Evolutionary conservation across 805 yeast species (phyloP).

Genomic region (Saccharomycopsis microspora): DNA sequence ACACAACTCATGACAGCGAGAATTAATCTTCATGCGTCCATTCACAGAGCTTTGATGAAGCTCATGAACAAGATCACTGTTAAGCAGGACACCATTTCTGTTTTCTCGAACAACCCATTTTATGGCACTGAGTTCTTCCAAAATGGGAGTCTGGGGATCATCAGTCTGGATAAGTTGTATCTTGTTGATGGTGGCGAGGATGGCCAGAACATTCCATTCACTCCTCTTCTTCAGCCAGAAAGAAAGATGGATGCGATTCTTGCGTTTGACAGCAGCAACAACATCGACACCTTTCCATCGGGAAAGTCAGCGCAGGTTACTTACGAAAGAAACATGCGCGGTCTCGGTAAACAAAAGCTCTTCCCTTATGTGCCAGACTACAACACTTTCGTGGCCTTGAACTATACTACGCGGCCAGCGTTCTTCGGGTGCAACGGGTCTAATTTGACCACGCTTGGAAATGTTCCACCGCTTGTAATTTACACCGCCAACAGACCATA

Average conservation of each 20-base stretch:
- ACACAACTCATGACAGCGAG: not conserved
- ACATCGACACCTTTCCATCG: slow-evolving; percentile 21
- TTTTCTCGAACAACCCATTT: slow-evolving; percentile 29
- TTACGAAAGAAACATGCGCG: slow-evolving; percentile 14
- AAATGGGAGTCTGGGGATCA: not conserved
- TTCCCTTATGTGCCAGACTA: slow-evolving; percentile 70
- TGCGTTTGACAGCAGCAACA: slow-evolving; percentile 38
- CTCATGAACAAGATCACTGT: slow-evolving; percentile 63
- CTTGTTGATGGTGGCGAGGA: slow-evolving; percentile 59
- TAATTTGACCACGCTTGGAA: slow-evolving; percentile 43
- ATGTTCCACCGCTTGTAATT: slow-evolving; percentile 56
- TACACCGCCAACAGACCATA: slow-evolving; percentile 65
- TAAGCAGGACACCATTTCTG: slow-evolving; percentile 69
- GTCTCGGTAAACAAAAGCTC: slow-evolving; percentile 43
- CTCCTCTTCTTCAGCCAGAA: slow-evolving; percentile 42
- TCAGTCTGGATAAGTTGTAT: slow-evolving; percentile 15
- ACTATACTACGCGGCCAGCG: slow-evolving; percentile 56
- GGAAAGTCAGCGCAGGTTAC: slow-evolving; percentile 11
- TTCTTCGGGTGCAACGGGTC: slow-evolving; percentile 75
- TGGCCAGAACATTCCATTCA: slow-evolving; percentile 41
- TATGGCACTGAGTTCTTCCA: slow-evolving; percentile 27
- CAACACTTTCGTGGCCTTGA: slow-evolving; percentile 43
- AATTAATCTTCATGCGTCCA: slow-evolving; percentile 25
- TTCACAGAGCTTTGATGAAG: slow-evolving; percentile 68
- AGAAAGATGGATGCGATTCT: slow-evolving; percentile 43